Evolutionary conservation across 345 rosid species (phyloP).

Genomic region (Abelmoschus esculentus): DNA sequence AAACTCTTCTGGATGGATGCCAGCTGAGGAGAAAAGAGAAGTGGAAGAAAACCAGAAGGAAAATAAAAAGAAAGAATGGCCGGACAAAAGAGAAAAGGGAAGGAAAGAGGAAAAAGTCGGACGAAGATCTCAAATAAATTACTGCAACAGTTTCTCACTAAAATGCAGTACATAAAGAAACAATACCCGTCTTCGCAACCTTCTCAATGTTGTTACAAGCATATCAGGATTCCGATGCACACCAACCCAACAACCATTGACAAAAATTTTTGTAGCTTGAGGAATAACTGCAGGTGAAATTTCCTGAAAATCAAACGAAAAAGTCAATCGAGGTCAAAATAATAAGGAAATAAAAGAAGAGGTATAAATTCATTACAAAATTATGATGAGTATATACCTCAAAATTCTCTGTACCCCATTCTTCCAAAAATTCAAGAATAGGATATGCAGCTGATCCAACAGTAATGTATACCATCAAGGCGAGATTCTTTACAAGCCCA

Average conservation of each 20-base stretch:
- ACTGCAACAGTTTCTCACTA: no score
- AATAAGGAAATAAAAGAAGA: background rate
- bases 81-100: no score
- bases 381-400: conserved; percentile 44
- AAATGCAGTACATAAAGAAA: no score
- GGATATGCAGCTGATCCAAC: conserved; percentile 97
- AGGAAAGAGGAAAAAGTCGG: no score
- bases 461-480: conserved; percentile 97
- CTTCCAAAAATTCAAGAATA: conserved; percentile 85
- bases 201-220: conserved; percentile 91
- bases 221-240: conserved; percentile 97
- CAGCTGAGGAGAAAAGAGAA: no score
- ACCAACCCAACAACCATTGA: conserved; percentile 98
- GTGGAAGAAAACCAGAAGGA: no score
- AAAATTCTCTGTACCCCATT: conserved; percentile 97
- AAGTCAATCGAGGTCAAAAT: conserved; percentile 1
- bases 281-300: conserved; percentile 96
- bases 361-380: background rate
- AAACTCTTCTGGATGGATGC: no score
- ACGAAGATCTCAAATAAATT: no score
- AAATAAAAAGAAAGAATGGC: no score
- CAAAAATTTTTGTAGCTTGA: conserved; percentile 90
- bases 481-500: conserved; percentile 94
- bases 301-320: conserved; percentile 43
- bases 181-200: conserved; percentile 75